Conservation (phyloP, 768 basidiomycete genomes). For the Scleroderma bovista region DNA sequence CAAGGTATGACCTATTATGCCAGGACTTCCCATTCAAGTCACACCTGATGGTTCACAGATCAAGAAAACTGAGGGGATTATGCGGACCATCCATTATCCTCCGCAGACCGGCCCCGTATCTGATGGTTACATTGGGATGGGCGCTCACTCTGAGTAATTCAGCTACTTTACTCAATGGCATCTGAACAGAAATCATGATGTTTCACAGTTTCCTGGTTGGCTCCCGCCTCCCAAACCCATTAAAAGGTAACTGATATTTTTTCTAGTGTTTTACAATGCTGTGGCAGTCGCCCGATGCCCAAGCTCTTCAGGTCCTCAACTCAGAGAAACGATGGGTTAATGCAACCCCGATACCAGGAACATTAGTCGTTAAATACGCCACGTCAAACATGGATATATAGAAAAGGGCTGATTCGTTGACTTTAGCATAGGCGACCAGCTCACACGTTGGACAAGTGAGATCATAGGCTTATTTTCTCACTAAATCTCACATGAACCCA, state of each 20-base stretch:
- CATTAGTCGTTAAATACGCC: slow-evolving; percentile 79
- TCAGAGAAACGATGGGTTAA: slow-evolving; percentile 73
- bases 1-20: slow-evolving; percentile 37
- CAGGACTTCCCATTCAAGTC: neutral
- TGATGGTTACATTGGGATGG: slow-evolving; percentile 66
- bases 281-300: slow-evolving; percentile 68
- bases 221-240: neutral
- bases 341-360: slow-evolving; percentile 71
- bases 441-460: slow-evolving; percentile 86
- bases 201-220: neutral
- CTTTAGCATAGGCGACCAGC: slow-evolving; percentile 79
- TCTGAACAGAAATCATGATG: neutral
- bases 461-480: too few relatives aligned
- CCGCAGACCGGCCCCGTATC: slow-evolving; percentile 47
- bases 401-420: slow-evolving; percentile 24
- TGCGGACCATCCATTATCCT: slow-evolving; percentile 69
- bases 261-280: slow-evolving; percentile 83
- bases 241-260: neutral
- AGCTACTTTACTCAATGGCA: slow-evolving; percentile 24
- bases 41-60: slow-evolving; percentile 32
- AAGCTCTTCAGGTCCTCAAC: slow-evolving; percentile 81
- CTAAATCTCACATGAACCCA: too few relatives aligned
- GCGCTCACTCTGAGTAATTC: neutral
- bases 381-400: neutral
- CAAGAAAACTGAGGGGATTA: slow-evolving; percentile 50